Base-by-base conservation (phyloP, 805 yeast species). In the Vanderwaltozyma verrucispora region DNA sequence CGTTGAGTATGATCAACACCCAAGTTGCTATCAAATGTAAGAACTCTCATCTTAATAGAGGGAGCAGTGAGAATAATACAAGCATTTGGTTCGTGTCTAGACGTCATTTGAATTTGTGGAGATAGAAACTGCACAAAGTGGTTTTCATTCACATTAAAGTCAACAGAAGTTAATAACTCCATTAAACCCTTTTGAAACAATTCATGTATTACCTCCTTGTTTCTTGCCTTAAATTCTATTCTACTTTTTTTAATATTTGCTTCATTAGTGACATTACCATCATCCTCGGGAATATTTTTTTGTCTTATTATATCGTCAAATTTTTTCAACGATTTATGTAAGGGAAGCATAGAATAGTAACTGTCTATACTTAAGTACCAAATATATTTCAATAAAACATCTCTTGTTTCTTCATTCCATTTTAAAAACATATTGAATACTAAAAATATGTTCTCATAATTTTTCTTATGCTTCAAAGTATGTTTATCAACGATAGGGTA, bases 101-200 rank as follows among this genome's bases (percentile, higher is more conserved):
- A 65, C 33, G 73, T 68, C 19, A 81, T 49, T 53, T 88, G 96
- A 33, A 87, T 74, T 56, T 89, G 96, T 0, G 96, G 95, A 20
- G 85, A 74, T 5, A 80, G 64, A 30, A 89, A 65, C 41, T 77
- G 77, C 23, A 88, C 67, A 43, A 77, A 29, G 21, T 33, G 36
- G 18, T 38, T 25, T n/a, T 33, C 34, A 17, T 32, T 29, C 7
- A 19, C 23, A 20, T 13, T 20, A 30, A 28, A 33, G 14, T 29
- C 18, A 7, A 28, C 27, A 12, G 30, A 26, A 3, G 29, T 26
- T 2, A 33, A 8, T 25, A 33, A 4, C 19, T 37, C 32, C 7
- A 12, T 29, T 26, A 37, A 25, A 19, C 32, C 33, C 2, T 32
- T 17, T 12, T 32, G 37, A 21, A 30, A 33, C 19, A 33, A 13